A percentile compares a stretch with the other conserved stretches of the same genome.
phyloP scores from a whole-genome alignment of 345 rosid genomes.

The Brassica cretica region DNA sequence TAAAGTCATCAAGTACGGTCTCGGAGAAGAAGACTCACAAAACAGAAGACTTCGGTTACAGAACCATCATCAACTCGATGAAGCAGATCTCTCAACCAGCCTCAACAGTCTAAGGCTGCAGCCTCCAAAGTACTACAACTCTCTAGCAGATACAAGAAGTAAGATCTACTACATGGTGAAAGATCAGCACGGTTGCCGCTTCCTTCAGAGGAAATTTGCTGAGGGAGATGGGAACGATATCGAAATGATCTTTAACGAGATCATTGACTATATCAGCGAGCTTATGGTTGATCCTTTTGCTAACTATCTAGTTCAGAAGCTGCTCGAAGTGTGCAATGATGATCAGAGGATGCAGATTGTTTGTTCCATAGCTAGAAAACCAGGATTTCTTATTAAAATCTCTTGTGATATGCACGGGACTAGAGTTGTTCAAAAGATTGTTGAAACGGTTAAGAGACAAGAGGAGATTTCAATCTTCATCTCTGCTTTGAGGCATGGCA shows the following conservation, averaged over 20 bases:
- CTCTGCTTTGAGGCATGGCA: constrained; percentile 62
- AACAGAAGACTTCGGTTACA: constrained; percentile 47
- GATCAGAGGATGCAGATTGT: constrained; percentile 64
- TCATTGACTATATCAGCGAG: constrained; percentile 64
- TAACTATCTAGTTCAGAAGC: constrained; percentile 75
- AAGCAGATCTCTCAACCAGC: constrained; percentile 35
- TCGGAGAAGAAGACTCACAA: constrained; percentile 45
- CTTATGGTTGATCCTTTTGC: constrained; percentile 80
- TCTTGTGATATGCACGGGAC: constrained; percentile 91
- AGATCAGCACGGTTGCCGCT: constrained; percentile 80
- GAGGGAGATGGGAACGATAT: constrained; percentile 61
- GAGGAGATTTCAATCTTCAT: constrained; percentile 61
- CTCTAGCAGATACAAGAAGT: constrained; percentile 57
- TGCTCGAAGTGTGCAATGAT: constrained; percentile 74
- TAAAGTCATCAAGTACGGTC: constrained; percentile 53
- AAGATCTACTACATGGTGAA: constrained; percentile 64
- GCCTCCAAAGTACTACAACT: constrained; percentile 45
- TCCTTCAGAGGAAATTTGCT: constrained; percentile 63
- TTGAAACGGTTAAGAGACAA: constrained; percentile 58
- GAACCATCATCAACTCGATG: constrained; percentile 21
- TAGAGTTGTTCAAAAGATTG: constrained; percentile 78
- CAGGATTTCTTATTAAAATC: constrained; percentile 62
- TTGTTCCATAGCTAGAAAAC: constrained; percentile 51
- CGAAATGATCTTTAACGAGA: constrained; percentile 62
- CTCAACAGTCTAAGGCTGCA: constrained; percentile 48